These are phyloP conservation scores for Fusarium tjaetaba DNA, from an alignment of 2,329 filamentous ascomycete genomes.

Conservation along the genomic window DNA sequence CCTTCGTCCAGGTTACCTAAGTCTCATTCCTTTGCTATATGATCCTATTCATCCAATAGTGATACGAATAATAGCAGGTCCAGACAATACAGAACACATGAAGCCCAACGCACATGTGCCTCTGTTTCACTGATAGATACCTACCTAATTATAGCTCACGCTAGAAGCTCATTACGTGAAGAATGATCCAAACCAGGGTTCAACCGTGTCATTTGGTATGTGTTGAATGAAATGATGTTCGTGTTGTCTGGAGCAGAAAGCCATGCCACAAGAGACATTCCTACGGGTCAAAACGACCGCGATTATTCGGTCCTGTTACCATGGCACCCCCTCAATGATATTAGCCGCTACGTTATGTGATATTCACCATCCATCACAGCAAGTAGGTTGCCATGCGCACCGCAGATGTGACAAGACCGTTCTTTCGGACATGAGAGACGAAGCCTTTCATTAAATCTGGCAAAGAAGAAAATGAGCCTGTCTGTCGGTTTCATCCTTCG, in stretches of 20 bases:
- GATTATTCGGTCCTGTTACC: slow-evolving; percentile 25
- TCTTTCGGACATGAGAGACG: neutral
- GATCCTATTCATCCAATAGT: neutral
- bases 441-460: neutral
- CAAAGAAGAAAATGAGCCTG: slow-evolving; percentile 1
- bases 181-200: neutral
- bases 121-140: slow-evolving; percentile 7
- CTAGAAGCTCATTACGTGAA: neutral
- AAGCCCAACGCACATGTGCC: slow-evolving; percentile 10
- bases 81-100: neutral
- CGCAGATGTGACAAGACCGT: neutral
- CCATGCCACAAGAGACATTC: slow-evolving; percentile 22
- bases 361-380: slow-evolving; percentile 7
- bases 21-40: neutral
- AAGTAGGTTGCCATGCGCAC: neutral
- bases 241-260: neutral
- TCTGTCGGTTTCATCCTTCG: neutral
- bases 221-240: neutral
- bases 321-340: slow-evolving; percentile 21
- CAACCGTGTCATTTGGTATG: slow-evolving; percentile 14
- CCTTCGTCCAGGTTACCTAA: neutral
- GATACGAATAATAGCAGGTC: neutral
- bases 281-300: slow-evolving; percentile 12
- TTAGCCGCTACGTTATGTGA: slow-evolving; percentile 15
- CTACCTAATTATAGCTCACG: slow-evolving; percentile 20